Conservation (phyloP, 768 basidiomycete species). For the Chalciporus piperatus region DNA sequence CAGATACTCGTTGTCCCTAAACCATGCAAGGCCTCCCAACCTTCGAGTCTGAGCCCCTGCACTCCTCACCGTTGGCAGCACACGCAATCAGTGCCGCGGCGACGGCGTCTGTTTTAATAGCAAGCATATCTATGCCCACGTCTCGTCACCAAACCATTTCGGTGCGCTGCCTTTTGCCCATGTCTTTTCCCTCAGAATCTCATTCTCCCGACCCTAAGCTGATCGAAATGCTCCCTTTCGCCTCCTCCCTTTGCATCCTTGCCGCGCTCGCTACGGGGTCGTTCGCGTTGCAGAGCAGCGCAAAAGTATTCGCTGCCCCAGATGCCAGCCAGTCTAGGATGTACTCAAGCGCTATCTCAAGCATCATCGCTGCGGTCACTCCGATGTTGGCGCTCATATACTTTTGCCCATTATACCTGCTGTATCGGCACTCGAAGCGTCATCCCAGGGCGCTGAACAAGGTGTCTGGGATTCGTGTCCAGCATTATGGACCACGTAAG, state of each 20-base stretch:
- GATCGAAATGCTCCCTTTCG: constrained; percentile 38
- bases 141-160: constrained; percentile 28
- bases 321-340: constrained; percentile 30
- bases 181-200: constrained; percentile 9
- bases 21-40: constrained; percentile 33
- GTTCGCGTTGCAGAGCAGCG: constrained; percentile 25
- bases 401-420: constrained; percentile 49
- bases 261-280: constrained; percentile 33
- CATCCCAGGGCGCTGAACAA: constrained; percentile 52
- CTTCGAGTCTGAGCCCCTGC: constrained; percentile 25
- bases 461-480: constrained; percentile 41
- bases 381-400: constrained; percentile 43
- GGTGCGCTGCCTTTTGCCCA: constrained; percentile 23
- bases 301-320: constrained; percentile 10
- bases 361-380: constrained; percentile 33
- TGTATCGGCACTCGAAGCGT: constrained; percentile 43
- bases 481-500: constrained; percentile 54
- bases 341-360: constrained; percentile 36
- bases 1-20: constrained; percentile 21
- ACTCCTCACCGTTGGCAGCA: constrained; percentile 27
- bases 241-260: constrained; percentile 33
- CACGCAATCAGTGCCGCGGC: constrained; percentile 31
- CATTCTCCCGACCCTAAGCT: constrained; percentile 25
- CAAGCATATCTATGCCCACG: constrained; percentile 26
- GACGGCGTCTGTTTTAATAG: constrained; percentile 31